Evolutionary conservation across 2,329 filamentous ascomycete genomes (phyloP).

Genomic region (Ceratocystis destructans): DNA sequence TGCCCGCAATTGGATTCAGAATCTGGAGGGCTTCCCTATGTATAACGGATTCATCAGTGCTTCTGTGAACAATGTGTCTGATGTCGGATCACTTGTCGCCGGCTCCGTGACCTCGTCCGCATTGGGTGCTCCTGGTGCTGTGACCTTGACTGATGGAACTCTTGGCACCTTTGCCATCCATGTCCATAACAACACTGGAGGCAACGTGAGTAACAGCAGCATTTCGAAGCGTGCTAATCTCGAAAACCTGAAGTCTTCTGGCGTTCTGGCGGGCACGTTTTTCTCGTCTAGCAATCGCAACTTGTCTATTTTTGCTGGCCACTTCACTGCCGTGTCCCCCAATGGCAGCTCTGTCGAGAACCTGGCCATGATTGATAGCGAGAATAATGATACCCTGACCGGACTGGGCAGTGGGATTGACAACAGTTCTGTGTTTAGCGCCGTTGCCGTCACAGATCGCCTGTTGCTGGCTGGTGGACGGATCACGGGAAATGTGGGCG

Average conservation of each 20-base stretch:
- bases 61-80: slow-evolving; percentile 49
- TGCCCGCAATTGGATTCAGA: slow-evolving; percentile 72
- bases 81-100: slow-evolving; percentile 55
- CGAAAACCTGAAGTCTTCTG: slow-evolving; percentile 28
- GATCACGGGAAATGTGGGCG: slow-evolving; percentile 56
- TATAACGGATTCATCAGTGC: slow-evolving; percentile 62
- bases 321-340: slow-evolving; percentile 58
- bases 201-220: slow-evolving; percentile 26
- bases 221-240: slow-evolving; percentile 26
- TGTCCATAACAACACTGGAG: slow-evolving; percentile 31
- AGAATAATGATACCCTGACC: slow-evolving; percentile 49
- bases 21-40: slow-evolving; percentile 50
- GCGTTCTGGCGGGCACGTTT: slow-evolving; percentile 67
- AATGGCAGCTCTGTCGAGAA: slow-evolving; percentile 65
- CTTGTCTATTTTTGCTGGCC: slow-evolving; percentile 75
- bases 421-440: slow-evolving; percentile 58
- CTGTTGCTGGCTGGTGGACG: slow-evolving; percentile 71
- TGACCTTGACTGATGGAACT: slow-evolving; percentile 42
- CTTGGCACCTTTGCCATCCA: slow-evolving; percentile 46
- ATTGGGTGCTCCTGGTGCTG: slow-evolving; percentile 59
- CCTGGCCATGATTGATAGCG: slow-evolving; percentile 66
- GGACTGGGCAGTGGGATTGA: slow-evolving; percentile 57
- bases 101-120: slow-evolving; percentile 69
- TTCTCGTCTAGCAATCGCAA: slow-evolving; percentile 58
- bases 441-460: slow-evolving; percentile 53